Conservation (phyloP, 2,329 filamentous ascomycete genomes). For the Fusarium anguioides region DNA sequence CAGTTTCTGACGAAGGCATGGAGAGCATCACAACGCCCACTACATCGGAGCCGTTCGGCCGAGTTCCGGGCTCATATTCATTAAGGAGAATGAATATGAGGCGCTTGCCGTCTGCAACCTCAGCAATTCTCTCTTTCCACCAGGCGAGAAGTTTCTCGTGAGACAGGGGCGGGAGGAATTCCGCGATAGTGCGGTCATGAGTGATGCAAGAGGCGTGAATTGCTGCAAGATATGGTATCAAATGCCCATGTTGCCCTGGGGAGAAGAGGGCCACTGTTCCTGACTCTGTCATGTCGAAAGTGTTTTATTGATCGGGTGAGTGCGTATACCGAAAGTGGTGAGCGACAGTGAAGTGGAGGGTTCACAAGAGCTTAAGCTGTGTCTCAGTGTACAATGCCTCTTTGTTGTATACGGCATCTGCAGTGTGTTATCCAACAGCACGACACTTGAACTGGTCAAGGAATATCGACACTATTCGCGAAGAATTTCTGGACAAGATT, state of each 20-base stretch:
- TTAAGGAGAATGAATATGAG: slow-evolving; percentile 65
- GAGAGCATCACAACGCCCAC: slow-evolving; percentile 67
- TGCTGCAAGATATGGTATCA: slow-evolving; percentile 66
- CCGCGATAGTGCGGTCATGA: slow-evolving; percentile 65
- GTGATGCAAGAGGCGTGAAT: slow-evolving; percentile 70
- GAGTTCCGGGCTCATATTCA: slow-evolving; percentile 47
- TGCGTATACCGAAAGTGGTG: background rate
- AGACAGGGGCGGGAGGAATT: slow-evolving; percentile 69
- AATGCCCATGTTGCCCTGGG: slow-evolving; percentile 58
- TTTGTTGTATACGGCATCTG: slow-evolving; percentile 4
- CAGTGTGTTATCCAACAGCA: background rate
- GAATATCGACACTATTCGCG: background rate
- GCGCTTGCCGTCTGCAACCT: slow-evolving; percentile 58
- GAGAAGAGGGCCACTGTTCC: slow-evolving; percentile 57
- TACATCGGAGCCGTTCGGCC: slow-evolving; percentile 58
- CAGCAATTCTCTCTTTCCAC: slow-evolving; percentile 65
- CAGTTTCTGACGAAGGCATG: slow-evolving; percentile 65
- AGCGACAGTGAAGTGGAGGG: background rate
- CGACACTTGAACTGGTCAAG: background rate
- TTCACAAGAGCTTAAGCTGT: background rate
- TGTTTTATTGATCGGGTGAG: background rate
- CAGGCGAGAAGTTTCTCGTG: slow-evolving; percentile 66
- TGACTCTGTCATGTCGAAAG: slow-evolving; percentile 45
- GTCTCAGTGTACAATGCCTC: slow-evolving; percentile 13
- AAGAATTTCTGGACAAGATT: slow-evolving; percentile 20